These are phyloP conservation scores for Mycena alexandri DNA, from an alignment of 768 basidiomycete species.

Conservation along the genomic window DNA sequence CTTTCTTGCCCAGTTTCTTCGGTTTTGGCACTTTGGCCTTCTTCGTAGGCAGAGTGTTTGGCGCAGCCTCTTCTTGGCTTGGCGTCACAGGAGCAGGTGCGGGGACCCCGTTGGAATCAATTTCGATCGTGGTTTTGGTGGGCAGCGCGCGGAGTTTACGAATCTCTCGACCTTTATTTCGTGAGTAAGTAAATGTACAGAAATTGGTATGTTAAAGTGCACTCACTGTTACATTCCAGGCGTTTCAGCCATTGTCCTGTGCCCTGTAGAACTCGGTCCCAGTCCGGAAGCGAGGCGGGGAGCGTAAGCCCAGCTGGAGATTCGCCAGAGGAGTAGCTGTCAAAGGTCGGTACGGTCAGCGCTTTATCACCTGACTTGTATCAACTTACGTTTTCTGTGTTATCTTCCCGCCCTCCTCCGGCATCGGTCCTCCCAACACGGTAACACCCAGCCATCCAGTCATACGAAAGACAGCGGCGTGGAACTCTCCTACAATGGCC, in stretches of 20 bases:
- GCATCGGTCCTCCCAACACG: constrained; percentile 10
- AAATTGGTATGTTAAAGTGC: not conserved
- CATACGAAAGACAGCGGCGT: not conserved
- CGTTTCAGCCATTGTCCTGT: constrained; percentile 1
- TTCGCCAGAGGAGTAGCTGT: constrained; percentile 8
- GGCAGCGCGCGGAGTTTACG: not conserved
- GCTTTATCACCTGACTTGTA: not conserved
- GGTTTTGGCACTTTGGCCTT: not conserved
- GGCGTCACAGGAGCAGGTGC: too few relatives aligned
- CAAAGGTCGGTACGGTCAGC: not conserved
- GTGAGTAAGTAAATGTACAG: not conserved
- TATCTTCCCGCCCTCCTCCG: constrained; percentile 2
- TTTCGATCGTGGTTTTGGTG: not conserved
- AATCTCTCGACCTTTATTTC: not conserved
- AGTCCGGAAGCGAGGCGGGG: not conserved
- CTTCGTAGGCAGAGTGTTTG: not conserved
- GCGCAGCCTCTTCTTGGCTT: not conserved
- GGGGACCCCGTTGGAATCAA: not conserved
- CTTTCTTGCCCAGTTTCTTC: not conserved
- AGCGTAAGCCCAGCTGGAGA: not conserved
- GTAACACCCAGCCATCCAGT: constrained; percentile 11
- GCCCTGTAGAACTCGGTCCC: not conserved
- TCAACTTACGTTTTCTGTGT: constrained; percentile 8
- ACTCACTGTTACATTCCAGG: constrained; percentile 13
- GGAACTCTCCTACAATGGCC: not conserved